Base-by-base conservation (phyloP, 2,329 filamentous ascomycete species). In the Grosmannia serpens region DNA sequence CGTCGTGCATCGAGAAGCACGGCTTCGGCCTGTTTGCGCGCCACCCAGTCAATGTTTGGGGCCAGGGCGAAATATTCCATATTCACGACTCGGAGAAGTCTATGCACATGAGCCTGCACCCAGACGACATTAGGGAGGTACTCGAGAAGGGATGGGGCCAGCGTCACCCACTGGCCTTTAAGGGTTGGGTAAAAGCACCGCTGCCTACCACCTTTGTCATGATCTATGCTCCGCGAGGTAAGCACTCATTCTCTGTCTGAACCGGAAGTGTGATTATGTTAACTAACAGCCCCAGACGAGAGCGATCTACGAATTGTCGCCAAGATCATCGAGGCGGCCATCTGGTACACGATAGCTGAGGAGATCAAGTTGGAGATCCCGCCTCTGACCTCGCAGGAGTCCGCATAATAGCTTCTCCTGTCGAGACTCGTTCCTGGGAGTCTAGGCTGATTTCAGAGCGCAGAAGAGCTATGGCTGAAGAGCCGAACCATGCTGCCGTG, bases 1-100 rank as follows among this genome's bases (percentile, higher is more conserved):
- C 80, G 1, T 89, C 85, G 1, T 91, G 87, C 67, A 85, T 94
- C 64, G 89, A 94, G 70, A 92, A 91, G 73, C 85, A 92, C 67
- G 87, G 87, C 49, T 79, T 89, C 7, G 89, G 86, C 0, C 77
- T 95, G 0, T 94, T 92, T 70, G 80, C 86, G 1, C 75, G 74
- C 3, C 75, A 80, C 55, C 85, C 86, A 0, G 75, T 86, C 62
- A 86, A 86, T 67, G 80, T 82, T 33, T 88, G 84, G 13, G 89
- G 86, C 65, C 82, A 86, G 64, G 89, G 89, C n/a, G 90, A 95
- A 71, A 81, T 95, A 50, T 87, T 83, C 65, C 90, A 95, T 69
- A 82, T 89, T 13, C 90, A 95, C 70, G 81, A 85, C 54, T 84
- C 79, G 27, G 89, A 94, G 64, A 82, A 86, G 61, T 87, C 84